Conservation (phyloP, 2,329 filamentous ascomycete species). For the Aotearoamyces nothofagi region DNA sequence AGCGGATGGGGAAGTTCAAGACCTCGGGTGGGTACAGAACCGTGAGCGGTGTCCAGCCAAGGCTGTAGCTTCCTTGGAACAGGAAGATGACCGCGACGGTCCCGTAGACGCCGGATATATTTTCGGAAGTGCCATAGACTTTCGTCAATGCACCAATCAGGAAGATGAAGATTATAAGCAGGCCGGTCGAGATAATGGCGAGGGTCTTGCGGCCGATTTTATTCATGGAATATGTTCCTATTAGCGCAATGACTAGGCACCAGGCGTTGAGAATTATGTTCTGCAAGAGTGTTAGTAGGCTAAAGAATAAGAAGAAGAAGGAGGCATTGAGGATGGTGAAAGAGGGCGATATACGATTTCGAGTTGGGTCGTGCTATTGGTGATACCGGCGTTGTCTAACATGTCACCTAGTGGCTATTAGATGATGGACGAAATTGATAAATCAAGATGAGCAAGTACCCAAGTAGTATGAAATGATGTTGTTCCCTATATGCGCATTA, state of each 20-base stretch:
- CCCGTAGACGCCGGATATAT: constrained; percentile 21
- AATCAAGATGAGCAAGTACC: too few relatives aligned
- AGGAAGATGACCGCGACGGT: constrained; percentile 30
- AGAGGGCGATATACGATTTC: too few relatives aligned
- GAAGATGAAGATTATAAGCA: constrained; percentile 25
- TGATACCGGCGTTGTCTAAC: constrained; percentile 12
- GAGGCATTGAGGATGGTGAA: too few relatives aligned
- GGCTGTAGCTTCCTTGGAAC: constrained; percentile 23
- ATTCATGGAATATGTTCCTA: constrained; percentile 22
- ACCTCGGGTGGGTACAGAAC: constrained; percentile 31
- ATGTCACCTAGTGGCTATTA: too few relatives aligned
- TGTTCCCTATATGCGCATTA: too few relatives aligned
- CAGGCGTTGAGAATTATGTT: constrained; percentile 16
- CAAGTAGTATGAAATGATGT: constrained; percentile 22
- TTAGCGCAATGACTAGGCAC: constrained; percentile 13
- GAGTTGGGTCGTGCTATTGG: constrained; percentile 8
- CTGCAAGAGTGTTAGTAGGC: too few relatives aligned
- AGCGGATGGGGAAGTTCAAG: constrained; percentile 30
- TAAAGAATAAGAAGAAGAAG: too few relatives aligned
- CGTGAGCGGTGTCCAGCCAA: constrained; percentile 29
- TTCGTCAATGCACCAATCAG: constrained; percentile 31
- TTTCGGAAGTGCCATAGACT: neutral
- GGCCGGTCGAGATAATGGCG: constrained; percentile 1
- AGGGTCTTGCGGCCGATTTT: constrained; percentile 24
- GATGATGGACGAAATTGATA: too few relatives aligned